phyloP scores from a whole-genome alignment of 169 alveolate genomes.

The Cryptosporidium sp. region DNA sequence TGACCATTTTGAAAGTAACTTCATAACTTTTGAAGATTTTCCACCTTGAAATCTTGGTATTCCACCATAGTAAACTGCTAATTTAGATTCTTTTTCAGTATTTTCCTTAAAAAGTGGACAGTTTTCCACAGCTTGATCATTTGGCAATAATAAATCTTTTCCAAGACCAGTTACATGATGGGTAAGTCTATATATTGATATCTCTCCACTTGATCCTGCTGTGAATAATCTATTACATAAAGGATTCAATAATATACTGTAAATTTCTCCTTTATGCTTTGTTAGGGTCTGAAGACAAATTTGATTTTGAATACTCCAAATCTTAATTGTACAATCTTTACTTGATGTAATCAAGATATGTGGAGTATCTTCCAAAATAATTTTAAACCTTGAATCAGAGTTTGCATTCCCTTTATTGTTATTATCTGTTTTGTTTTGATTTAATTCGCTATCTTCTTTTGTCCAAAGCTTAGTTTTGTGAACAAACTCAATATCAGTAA shows the following conservation, averaged over 20 bases:
- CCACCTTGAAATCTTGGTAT: conserved; percentile 63
- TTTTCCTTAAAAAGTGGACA: conserved; percentile 30
- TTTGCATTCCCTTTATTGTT: neutral
- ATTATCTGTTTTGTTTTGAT: neutral
- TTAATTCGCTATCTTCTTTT: neutral
- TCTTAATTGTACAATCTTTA: conserved; percentile 87
- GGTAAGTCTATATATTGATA: conserved; percentile 76
- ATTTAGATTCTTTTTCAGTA: conserved; percentile 39
- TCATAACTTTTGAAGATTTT: conserved; percentile 67
- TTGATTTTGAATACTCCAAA: conserved; percentile 88
- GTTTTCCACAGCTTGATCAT: conserved; percentile 44
- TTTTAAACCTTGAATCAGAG: neutral
- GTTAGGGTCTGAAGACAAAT: conserved; percentile 88
- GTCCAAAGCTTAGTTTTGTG: conserved; percentile 38
- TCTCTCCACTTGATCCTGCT: conserved; percentile 77
- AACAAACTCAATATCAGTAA: conserved; percentile 80
- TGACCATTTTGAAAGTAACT: conserved; percentile 77
- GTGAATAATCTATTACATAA: conserved; percentile 61
- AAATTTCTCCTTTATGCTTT: conserved; percentile 84
- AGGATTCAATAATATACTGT: conserved; percentile 51
- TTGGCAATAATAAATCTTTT: conserved; percentile 37
- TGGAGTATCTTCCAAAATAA: conserved; percentile 70
- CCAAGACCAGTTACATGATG: conserved; percentile 67
- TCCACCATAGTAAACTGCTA: conserved; percentile 76
- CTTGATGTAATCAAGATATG: conserved; percentile 83